These are phyloP conservation scores for Teunomyces atbi DNA, from an alignment of 805 yeast species.

Conservation along the genomic window DNA sequence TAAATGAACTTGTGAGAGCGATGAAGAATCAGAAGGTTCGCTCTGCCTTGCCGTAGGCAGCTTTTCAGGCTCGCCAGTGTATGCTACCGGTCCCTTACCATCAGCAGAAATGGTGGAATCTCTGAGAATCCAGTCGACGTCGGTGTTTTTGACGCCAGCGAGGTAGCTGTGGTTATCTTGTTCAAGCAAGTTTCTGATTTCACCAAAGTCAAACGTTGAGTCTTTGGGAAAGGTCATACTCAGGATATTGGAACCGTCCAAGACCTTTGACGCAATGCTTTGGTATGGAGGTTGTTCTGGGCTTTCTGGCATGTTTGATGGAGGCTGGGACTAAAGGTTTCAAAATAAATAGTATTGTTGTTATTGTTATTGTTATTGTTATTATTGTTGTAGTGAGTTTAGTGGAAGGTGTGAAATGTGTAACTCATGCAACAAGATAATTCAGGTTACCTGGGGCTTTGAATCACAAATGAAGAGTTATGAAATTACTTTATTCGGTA, in stretches of 20 bases:
- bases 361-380: too few species aligned
- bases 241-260: background rate
- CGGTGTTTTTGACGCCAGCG: constrained; percentile 39
- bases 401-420: too few species aligned
- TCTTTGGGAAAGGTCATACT: background rate
- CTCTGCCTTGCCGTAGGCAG: background rate
- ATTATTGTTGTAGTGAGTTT: too few species aligned
- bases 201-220: constrained; percentile 16
- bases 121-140: constrained; percentile 54
- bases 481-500: background rate
- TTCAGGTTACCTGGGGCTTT: too few species aligned
- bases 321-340: too few species aligned
- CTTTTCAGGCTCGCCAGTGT: background rate
- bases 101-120: constrained; percentile 20
- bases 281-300: constrained; percentile 3
- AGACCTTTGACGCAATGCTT: background rate
- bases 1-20: constrained; percentile 15
- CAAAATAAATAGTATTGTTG: too few species aligned
- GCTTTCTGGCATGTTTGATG: background rate
- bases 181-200: constrained; percentile 22
- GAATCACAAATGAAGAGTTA: too few species aligned
- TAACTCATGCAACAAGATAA: too few species aligned
- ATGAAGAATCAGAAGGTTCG: background rate
- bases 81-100: background rate
- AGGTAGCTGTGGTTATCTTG: constrained; percentile 17